These are phyloP conservation scores for Lachnellula subtilissima DNA, from an alignment of 2,329 filamentous ascomycete species.

Conservation along the genomic window DNA sequence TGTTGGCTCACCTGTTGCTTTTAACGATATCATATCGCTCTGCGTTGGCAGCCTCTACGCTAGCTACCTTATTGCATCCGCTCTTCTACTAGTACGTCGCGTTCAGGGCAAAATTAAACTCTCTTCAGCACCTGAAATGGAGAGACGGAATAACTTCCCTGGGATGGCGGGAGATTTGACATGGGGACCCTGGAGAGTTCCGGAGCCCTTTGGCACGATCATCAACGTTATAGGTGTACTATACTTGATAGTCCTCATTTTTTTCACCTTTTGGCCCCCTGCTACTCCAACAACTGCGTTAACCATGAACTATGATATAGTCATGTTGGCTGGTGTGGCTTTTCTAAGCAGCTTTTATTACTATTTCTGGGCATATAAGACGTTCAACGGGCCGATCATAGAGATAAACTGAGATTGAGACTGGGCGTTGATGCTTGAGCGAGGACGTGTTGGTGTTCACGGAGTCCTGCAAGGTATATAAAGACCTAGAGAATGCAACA, in stretches of 20 bases:
- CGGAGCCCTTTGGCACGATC: not conserved
- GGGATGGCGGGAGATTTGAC: not conserved
- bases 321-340: not conserved
- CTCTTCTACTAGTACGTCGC: slow-evolving; percentile 30
- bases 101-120: not conserved
- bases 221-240: slow-evolving; percentile 38
- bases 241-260: slow-evolving; percentile 40
- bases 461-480: too few relatives aligned
- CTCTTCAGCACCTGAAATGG: not conserved
- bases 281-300: slow-evolving; percentile 31
- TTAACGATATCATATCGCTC: slow-evolving; percentile 8
- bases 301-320: slow-evolving; percentile 38
- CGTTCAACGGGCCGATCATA: not conserved
- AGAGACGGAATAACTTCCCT: not conserved
- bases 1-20: slow-evolving; percentile 9
- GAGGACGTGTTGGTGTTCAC: too few relatives aligned
- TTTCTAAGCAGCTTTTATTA: not conserved
- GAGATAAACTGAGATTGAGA: not conserved
- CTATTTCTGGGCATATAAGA: not conserved
- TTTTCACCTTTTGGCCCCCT: slow-evolving; percentile 44
- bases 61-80: slow-evolving; percentile 3
- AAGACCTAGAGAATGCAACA: too few relatives aligned
- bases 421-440: too few relatives aligned
- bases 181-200: slow-evolving; percentile 1
- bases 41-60: slow-evolving; percentile 1